Conservation (phyloP, 192 early-diverging fungal genomes). For the Dissophora ornata region DNA sequence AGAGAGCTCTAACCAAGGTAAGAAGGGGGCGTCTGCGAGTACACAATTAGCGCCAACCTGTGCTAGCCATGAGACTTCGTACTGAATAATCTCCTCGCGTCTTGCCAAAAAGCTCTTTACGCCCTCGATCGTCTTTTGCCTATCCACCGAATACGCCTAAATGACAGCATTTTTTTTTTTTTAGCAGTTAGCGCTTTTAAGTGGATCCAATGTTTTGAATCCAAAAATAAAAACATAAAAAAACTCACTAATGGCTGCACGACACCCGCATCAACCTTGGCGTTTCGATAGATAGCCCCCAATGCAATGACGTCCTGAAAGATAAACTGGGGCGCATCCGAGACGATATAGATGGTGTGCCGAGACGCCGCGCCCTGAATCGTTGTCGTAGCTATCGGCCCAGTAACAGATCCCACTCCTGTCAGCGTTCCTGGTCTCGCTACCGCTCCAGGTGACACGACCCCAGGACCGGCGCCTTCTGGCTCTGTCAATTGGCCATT, state of each 20-base stretch:
- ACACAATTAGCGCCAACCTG: slow-evolving; percentile 66
- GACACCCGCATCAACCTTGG: slow-evolving; percentile 70
- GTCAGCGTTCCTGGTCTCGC: too few relatives aligned
- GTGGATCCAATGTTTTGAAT: too few relatives aligned
- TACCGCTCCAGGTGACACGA: too few relatives aligned
- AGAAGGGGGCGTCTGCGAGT: slow-evolving; percentile 67
- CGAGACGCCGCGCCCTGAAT: neutral
- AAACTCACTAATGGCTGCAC: slow-evolving; percentile 61
- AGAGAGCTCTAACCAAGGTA: slow-evolving; percentile 59
- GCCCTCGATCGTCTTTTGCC: slow-evolving; percentile 64
- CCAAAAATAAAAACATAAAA: neutral
- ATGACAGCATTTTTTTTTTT: too few relatives aligned
- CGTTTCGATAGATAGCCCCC: slow-evolving; percentile 65
- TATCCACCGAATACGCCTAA: slow-evolving; percentile 68
- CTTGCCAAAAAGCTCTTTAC: slow-evolving; percentile 59
- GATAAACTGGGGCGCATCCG: slow-evolving; percentile 68
- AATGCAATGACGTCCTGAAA: slow-evolving; percentile 62
- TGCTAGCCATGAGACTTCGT: slow-evolving; percentile 64
- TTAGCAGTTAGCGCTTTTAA: neutral
- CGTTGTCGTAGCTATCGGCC: neutral
- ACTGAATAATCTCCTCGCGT: slow-evolving; percentile 51
- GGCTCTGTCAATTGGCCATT: neutral
- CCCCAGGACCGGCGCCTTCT: too few relatives aligned
- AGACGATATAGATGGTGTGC: slow-evolving; percentile 66
- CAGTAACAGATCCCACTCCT: neutral